Conservation (phyloP, 2,329 filamentous ascomycete genomes). For the Pestalotiopsis sp. region DNA sequence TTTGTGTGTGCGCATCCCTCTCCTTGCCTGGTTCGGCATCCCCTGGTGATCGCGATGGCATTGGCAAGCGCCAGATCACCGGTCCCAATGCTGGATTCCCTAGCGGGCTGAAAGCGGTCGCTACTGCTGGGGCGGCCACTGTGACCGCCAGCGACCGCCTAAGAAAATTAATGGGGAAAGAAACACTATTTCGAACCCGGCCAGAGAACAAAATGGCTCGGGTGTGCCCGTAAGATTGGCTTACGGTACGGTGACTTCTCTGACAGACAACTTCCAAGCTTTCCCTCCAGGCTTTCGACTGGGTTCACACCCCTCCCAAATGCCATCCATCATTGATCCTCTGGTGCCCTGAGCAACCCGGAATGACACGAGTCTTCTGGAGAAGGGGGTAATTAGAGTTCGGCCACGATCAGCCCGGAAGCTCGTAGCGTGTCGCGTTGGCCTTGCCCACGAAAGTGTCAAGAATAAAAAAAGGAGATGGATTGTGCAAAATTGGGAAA, state of each 20-base stretch:
- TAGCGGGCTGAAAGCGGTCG: background rate
- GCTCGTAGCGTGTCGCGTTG: conserved; percentile 8
- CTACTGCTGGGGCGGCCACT: background rate
- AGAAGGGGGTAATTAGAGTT: conserved; percentile 6
- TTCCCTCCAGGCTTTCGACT: background rate
- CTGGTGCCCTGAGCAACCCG: conserved; percentile 3
- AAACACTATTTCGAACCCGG: background rate
- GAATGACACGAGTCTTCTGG: conserved; percentile 8
- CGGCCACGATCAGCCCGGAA: background rate
- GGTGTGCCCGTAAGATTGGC: background rate
- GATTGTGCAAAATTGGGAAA: background rate
- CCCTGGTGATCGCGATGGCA: background rate
- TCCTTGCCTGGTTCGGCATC: background rate
- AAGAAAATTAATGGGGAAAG: background rate
- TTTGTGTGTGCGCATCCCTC: background rate
- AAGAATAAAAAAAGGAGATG: background rate
- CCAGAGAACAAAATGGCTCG: background rate
- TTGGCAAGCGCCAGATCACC: background rate
- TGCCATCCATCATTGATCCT: conserved; percentile 4
- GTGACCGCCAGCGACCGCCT: background rate
- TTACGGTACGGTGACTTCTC: background rate
- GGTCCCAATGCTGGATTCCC: background rate
- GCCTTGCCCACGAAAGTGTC: background rate
- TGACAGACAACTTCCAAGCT: background rate
- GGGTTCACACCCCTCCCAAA: background rate